Evolutionary conservation across 225 moss, liverwort and hornwort species (phyloP).

Genomic region (Climacium dendroides): DNA sequence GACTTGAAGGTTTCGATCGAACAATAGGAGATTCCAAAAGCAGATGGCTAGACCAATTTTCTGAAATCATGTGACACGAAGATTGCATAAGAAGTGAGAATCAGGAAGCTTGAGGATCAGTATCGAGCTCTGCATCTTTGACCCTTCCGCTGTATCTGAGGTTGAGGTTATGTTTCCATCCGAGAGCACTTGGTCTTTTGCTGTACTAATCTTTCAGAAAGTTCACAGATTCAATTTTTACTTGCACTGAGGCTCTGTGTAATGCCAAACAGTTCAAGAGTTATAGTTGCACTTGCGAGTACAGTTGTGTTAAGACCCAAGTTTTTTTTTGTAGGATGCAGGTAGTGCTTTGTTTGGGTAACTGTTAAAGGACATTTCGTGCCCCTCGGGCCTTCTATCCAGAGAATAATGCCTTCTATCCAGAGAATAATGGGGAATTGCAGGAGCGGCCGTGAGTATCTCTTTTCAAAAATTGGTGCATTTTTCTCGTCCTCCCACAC

Average conservation of each 20-base stretch:
- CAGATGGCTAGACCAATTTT: neutral
- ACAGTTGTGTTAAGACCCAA: neutral
- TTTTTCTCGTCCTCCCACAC: neutral
- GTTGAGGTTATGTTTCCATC: neutral
- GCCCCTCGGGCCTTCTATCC: neutral
- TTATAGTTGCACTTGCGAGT: neutral
- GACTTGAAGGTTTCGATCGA: neutral
- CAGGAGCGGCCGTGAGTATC: neutral
- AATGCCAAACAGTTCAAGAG: neutral
- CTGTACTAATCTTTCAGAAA: neutral
- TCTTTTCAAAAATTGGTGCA: neutral
- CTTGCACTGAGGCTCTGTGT: neutral
- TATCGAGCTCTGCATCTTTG: neutral
- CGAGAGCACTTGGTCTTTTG: neutral
- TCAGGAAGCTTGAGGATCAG: neutral
- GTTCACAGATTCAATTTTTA: neutral
- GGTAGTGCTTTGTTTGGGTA: neutral
- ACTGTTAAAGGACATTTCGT: neutral
- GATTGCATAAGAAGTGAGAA: neutral
- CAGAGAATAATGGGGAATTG: neutral
- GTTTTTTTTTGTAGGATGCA: neutral
- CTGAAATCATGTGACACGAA: neutral
- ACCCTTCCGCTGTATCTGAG: neutral
- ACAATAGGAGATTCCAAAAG: neutral
- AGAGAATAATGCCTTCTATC: neutral